These are phyloP conservation scores for Metarhizium guizhouense DNA, from an alignment of 2,329 filamentous ascomycete genomes.

Conservation along the genomic window DNA sequence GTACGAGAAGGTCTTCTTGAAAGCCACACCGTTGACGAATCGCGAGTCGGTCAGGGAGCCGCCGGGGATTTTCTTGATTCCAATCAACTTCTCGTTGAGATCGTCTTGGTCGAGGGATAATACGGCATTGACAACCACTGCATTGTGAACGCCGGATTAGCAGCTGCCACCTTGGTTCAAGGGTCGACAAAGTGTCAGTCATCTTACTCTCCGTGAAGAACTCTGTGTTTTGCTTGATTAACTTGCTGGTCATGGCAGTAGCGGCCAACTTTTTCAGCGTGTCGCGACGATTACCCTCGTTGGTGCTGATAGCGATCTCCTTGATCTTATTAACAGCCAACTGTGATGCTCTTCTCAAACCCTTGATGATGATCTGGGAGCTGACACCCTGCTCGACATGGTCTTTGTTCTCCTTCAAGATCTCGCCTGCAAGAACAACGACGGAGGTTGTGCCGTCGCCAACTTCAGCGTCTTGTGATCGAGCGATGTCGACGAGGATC, in stretches of 20 bases:
- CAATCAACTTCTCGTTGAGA: conserved; percentile 95
- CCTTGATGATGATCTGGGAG: conserved; percentile 96
- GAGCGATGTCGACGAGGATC: conserved; percentile 95
- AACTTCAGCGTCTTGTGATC: conserved; percentile 98
- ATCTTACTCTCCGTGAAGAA: conserved; percentile 91
- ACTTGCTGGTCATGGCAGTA: conserved; percentile 98
- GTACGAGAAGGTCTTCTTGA: conserved; percentile 99
- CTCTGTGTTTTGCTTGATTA: conserved; percentile 92
- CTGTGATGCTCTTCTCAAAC: conserved; percentile 72
- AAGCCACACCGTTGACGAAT: conserved; percentile 95
- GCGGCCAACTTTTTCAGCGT: conserved; percentile 83
- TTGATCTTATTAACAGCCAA: conserved; percentile 99
- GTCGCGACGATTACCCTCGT: conserved; percentile 75
- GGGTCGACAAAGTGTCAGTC: conserved; percentile 16
- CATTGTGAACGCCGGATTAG: background rate
- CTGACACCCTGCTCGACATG: conserved; percentile 95
- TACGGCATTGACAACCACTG: conserved; percentile 96
- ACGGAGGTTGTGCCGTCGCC: conserved; percentile 97
- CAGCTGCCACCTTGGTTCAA: background rate
- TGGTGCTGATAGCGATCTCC: conserved; percentile 85
- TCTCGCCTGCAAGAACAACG: conserved; percentile 93
- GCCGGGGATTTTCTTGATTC: conserved; percentile 95
- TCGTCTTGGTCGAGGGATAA: conserved; percentile 93
- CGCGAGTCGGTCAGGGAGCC: conserved; percentile 92
- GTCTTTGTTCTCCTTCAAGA: conserved; percentile 93